Evolutionary conservation across 2,329 filamentous ascomycete species (phyloP), one percentile per base, ranked within the genome.

Genomic region (Aspergillus sergii): DNA sequence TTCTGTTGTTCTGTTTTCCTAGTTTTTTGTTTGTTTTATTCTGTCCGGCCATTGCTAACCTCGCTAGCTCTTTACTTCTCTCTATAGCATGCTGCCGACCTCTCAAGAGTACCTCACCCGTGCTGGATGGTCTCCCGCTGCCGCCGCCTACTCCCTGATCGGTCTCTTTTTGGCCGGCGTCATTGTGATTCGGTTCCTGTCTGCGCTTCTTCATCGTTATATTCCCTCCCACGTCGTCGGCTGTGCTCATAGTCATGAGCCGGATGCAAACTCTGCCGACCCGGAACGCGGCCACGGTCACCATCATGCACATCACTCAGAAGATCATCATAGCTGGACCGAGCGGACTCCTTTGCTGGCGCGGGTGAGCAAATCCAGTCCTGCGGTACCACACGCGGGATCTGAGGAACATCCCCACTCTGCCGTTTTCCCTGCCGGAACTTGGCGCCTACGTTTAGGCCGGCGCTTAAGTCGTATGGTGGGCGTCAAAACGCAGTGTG

Each of bases 81-180:
- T 98, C 34, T 96, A 94, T 77, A 95, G 89, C 78, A 97, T 98
- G 91, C 85, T 98, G 9, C 94, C 94, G 11, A 93, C 92, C 23
- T 89, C 94, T 2, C 93, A 91, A 73, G 83, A 83, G 45, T 97
- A 96, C 73, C 84, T 99, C 4, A 82, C 85, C 63, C 83, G 88
- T 60, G 90, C 88, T 58, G 89, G 88, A 19, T 89, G 89, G 77
- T 84, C 86, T 9, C 83, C 91, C 3, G 86, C 89, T 65, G 75
- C 80, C 2, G 92, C 94, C 7, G 89, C 81, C 4, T 83, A 78
- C 64, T 73, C 75, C 0, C 71, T 83, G 41, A 82, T 82, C 59
- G 76, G 77, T 11, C 73, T 83, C 11, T 84, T 84, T 60, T 68
- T 84, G 12, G 75, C 72, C n/a, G 82, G 82, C 26, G 81, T 83